phyloP scores from a whole-genome alignment of 768 basidiomycete genomes.

The Cystofilobasidium macerans region DNA sequence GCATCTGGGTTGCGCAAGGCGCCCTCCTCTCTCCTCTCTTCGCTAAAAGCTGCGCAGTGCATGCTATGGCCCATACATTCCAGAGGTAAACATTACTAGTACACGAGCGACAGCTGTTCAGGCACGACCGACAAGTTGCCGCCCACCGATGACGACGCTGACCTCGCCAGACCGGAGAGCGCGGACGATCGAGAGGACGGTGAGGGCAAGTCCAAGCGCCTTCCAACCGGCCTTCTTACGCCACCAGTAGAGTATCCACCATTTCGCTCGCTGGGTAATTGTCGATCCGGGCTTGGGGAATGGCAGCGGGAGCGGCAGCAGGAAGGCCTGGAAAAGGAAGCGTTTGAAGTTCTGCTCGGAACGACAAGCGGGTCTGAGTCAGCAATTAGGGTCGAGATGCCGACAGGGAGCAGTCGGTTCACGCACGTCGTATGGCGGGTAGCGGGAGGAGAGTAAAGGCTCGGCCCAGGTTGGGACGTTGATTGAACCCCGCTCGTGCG shows the following conservation, averaged over 20 bases:
- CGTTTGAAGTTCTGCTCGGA: neutral
- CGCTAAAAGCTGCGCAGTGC: too few relatives aligned
- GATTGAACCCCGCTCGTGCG: slow-evolving; percentile 12
- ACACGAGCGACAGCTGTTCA: too few relatives aligned
- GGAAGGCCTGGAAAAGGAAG: neutral
- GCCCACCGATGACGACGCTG: neutral
- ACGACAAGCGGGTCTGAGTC: neutral
- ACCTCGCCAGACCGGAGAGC: neutral
- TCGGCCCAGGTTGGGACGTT: slow-evolving; percentile 6
- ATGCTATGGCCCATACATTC: too few relatives aligned
- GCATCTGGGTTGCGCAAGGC: too few relatives aligned
- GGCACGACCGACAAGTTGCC: neutral
- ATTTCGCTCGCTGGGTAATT: neutral
- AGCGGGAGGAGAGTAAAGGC: slow-evolving; percentile 9
- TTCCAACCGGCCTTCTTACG: neutral
- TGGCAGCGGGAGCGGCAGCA: slow-evolving; percentile 2
- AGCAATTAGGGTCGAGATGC: neutral
- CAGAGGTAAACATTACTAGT: too few relatives aligned
- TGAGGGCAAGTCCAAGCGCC: neutral
- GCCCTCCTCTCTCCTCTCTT: too few relatives aligned
- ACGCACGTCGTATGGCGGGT: slow-evolving; percentile 18
- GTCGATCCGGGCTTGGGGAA: neutral
- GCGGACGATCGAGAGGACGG: neutral
- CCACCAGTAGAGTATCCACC: neutral
- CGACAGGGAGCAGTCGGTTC: too few relatives aligned